Conservation (phyloP, 306 rosid genomes). For the Malus sieversii region DNA sequence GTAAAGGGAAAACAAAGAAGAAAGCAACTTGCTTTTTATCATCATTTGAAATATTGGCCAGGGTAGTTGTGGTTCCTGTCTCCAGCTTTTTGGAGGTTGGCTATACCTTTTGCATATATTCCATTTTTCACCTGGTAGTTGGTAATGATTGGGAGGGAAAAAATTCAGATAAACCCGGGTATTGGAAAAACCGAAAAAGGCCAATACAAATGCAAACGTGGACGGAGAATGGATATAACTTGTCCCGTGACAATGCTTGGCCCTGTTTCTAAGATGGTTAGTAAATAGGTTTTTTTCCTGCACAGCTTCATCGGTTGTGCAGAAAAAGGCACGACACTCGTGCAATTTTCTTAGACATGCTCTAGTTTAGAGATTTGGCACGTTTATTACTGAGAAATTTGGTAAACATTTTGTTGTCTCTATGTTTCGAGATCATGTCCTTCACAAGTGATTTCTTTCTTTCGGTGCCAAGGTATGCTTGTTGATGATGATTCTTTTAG, state of each 20-base stretch:
- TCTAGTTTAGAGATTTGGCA: background rate
- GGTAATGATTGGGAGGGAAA: slow-evolving; percentile 8
- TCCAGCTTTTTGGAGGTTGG: slow-evolving; percentile 29
- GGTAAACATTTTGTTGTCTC: background rate
- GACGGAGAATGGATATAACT: background rate
- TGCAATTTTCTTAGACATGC: background rate
- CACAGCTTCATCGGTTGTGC: background rate
- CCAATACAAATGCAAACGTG: background rate
- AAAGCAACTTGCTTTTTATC: slow-evolving; percentile 26
- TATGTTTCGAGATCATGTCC: background rate
- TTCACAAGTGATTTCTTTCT: background rate
- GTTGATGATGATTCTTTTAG: background rate
- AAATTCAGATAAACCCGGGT: background rate
- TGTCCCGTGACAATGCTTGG: background rate
- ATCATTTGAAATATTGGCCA: slow-evolving; percentile 12
- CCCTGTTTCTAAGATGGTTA: no score
- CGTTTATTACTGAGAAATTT: background rate
- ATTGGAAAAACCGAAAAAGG: background rate
- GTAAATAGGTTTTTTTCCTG: background rate
- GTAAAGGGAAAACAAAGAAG: background rate
- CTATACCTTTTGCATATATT: slow-evolving; percentile 11
- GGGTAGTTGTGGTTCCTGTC: slow-evolving; percentile 17
- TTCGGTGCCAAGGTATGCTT: background rate
- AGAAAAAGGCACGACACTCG: background rate
- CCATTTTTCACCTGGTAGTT: slow-evolving; percentile 11